Percentiles rank a stretch among this genome's conserved stretches.
Conservation (phyloP, 108 stramenopile species). For the Cyclotella sp. region DNA sequence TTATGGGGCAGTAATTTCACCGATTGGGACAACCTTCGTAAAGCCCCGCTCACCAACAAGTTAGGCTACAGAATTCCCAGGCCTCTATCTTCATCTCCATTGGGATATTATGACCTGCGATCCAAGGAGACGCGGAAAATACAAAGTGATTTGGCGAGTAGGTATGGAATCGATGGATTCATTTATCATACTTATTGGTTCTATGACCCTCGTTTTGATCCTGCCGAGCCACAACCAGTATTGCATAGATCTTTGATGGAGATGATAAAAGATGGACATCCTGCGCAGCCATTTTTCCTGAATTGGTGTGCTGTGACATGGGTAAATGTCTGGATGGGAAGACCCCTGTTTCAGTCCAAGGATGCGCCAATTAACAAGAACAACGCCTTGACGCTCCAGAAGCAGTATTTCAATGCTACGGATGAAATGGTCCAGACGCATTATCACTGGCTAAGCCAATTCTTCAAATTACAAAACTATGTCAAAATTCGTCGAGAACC, state of each 20-base stretch:
- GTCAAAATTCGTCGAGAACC: constrained; percentile 57
- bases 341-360: constrained; percentile 34
- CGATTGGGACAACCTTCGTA: constrained; percentile 64
- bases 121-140: constrained; percentile 35
- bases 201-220: constrained; percentile 44
- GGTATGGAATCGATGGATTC: constrained; percentile 72
- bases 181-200: constrained; percentile 79
- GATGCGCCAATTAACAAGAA: constrained; percentile 31
- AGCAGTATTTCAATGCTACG: constrained; percentile 37
- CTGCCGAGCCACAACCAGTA: constrained; percentile 50
- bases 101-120: constrained; percentile 64
- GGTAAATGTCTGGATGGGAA: constrained; percentile 67
- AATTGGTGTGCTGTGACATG: constrained; percentile 66
- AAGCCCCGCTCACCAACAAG: constrained; percentile 52
- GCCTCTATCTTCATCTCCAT: constrained; percentile 33
- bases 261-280: constrained; percentile 71
- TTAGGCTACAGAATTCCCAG: constrained; percentile 54
- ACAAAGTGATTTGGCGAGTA: constrained; percentile 59
- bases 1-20: constrained; percentile 69
- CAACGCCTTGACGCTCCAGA: constrained; percentile 8
- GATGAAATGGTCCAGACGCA: constrained; percentile 50
- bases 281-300: constrained; percentile 62
- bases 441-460: constrained; percentile 66
- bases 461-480: constrained; percentile 72
- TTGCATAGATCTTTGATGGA: constrained; percentile 55